These are phyloP conservation scores for Geotrichum histeridarum DNA, from an alignment of 1,139 yeast species.

Conservation along the genomic window DNA sequence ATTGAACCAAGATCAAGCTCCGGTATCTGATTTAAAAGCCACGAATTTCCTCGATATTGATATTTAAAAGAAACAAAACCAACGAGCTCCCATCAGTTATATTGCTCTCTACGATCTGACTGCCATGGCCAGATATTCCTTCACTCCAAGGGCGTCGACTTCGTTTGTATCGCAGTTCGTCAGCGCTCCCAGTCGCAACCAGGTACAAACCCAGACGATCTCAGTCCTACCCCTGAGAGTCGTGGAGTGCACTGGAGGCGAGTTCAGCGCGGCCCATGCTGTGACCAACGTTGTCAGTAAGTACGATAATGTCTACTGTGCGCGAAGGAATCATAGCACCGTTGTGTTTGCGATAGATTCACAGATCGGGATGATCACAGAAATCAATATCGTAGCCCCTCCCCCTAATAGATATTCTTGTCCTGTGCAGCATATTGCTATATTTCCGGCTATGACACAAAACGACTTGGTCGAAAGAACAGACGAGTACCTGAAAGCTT, in stretches of 20 bases:
- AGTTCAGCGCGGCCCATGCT: slow-evolving; percentile 12
- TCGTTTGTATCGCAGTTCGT: slow-evolving; percentile 3
- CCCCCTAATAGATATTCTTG: slow-evolving; percentile 20
- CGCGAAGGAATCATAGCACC: slow-evolving; percentile 19
- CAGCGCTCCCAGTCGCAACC: not conserved
- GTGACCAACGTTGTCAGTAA: slow-evolving; percentile 18
- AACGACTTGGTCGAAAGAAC: slow-evolving; percentile 13
- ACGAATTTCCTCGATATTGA: not conserved
- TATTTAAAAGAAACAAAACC: not conserved
- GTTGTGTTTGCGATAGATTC: slow-evolving; percentile 16
- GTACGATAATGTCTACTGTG: slow-evolving; percentile 22
- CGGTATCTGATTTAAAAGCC: too few relatives aligned
- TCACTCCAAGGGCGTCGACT: not conserved
- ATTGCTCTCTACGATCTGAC: not conserved
- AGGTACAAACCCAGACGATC: not conserved
- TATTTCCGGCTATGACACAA: slow-evolving; percentile 17
- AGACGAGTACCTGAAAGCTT: slow-evolving; percentile 14
- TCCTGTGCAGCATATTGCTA: slow-evolving; percentile 23
- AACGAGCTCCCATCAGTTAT: not conserved
- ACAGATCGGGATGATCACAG: slow-evolving; percentile 12
- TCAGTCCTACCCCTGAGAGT: slow-evolving; percentile 11
- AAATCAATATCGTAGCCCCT: slow-evolving; percentile 22
- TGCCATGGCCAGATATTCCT: not conserved
- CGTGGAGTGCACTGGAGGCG: slow-evolving; percentile 21
- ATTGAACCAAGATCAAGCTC: too few relatives aligned